Evolutionary conservation across 306 rosid species (phyloP).

Genomic region (Oxytropis ochrocephala): DNA sequence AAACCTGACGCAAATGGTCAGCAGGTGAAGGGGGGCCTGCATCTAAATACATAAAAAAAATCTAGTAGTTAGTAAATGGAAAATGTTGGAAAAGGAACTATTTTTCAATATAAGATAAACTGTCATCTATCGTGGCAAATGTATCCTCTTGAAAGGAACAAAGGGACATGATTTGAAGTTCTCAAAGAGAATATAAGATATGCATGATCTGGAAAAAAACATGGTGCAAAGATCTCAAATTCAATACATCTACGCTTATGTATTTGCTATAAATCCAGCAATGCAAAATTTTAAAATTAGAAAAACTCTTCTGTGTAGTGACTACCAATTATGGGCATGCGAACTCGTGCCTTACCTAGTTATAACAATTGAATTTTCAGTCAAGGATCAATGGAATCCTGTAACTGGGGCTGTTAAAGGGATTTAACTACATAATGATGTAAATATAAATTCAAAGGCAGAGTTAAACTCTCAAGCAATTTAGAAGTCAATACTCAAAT

Average conservation of each 20-base stretch:
- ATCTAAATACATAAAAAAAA: conserved; percentile 41
- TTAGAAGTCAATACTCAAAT: neutral
- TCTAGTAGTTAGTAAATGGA: neutral
- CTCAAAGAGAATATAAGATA: neutral
- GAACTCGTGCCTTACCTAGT: neutral
- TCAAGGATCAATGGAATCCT: neutral
- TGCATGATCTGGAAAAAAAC: neutral
- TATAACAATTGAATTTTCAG: too few relatives aligned
- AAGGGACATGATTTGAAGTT: neutral
- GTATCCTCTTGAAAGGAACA: neutral
- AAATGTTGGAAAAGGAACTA: neutral
- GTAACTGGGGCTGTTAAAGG: neutral
- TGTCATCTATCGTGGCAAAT: neutral
- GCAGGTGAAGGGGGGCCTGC: conserved; percentile 98
- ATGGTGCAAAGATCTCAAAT: neutral
- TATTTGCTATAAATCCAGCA: neutral
- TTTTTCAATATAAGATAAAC: neutral
- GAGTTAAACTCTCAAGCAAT: neutral
- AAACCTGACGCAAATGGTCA: conserved; percentile 83
- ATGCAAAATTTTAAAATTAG: neutral
- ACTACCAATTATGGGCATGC: neutral
- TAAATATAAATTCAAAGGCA: neutral
- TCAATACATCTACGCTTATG: neutral
- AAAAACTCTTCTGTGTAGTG: neutral
- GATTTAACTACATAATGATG: too few relatives aligned